A percentile compares a stretch with the other conserved stretches of the same genome.
phyloP scores from a whole-genome alignment of 495 filamentous ascomycete species.

The Podospora sp. region DNA sequence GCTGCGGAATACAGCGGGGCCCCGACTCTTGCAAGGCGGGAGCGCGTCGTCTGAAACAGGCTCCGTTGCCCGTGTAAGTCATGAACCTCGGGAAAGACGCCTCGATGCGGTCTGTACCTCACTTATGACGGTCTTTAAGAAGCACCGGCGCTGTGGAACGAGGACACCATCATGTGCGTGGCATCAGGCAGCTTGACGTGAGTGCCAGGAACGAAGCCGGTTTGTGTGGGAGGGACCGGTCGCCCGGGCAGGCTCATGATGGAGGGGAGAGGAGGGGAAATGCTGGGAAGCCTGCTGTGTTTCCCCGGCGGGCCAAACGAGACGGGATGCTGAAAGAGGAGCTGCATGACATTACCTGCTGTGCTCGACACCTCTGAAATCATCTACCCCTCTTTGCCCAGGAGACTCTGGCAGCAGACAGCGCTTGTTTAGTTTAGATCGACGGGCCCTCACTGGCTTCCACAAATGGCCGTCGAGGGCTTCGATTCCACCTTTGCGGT shows the following conservation, averaged over 20 bases:
- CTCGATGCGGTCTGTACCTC: neutral
- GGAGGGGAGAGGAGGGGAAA: conserved; percentile 15
- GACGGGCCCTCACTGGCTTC: neutral
- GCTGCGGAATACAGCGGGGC: conserved; percentile 1
- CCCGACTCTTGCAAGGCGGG: neutral
- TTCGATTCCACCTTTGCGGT: neutral
- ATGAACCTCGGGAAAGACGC: neutral
- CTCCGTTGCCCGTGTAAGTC: conserved; percentile 1
- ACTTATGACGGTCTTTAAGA: neutral
- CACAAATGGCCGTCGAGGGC: neutral
- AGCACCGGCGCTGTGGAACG: neutral
- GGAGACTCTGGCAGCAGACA: neutral
- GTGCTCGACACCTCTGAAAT: neutral
- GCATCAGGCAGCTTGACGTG: neutral
- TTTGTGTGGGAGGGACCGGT: neutral
- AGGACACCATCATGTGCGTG: conserved; percentile 2
- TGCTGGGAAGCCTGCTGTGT: neutral
- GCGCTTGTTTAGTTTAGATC: neutral
- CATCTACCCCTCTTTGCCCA: conserved; percentile 10
- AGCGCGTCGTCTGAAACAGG: conserved; percentile 12
- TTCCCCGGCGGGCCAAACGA: neutral
- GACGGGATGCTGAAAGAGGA: conserved; percentile 2
- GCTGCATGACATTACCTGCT: neutral
- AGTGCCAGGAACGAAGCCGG: neutral
- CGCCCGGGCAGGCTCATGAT: neutral